A percentile compares a stretch with the other conserved stretches of the same genome.
phyloP scores from a whole-genome alignment of 2,329 filamentous ascomycete genomes.

The Exophiala aquamarina region DNA sequence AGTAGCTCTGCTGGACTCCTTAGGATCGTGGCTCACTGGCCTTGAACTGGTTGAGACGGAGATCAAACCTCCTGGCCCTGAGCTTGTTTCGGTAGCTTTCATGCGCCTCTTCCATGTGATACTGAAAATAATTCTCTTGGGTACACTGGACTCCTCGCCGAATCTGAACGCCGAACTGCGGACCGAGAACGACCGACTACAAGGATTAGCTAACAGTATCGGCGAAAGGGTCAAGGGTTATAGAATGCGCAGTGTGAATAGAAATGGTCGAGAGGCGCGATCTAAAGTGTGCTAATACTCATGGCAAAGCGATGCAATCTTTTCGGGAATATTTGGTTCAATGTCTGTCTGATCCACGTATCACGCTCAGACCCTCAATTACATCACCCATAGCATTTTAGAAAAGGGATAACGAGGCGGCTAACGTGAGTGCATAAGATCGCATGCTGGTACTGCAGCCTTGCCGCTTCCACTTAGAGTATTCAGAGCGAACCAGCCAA shows the following conservation, averaged over 20 bases:
- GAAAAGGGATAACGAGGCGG: no score
- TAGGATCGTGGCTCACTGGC: constrained; percentile 36
- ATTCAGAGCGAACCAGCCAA: constrained; percentile 30
- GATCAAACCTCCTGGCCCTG: constrained; percentile 16
- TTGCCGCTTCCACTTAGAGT: no score
- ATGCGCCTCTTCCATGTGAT: constrained; percentile 37
- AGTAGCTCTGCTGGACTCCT: constrained; percentile 31
- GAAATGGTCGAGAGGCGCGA: constrained; percentile 24
- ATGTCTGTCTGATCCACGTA: no score
- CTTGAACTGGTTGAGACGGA: constrained; percentile 30
- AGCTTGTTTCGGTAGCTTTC: constrained; percentile 37
- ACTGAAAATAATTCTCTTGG: constrained; percentile 38
- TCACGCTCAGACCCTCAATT: no score
- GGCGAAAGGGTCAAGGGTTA: constrained; percentile 36
- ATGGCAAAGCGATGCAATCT: constrained; percentile 10
- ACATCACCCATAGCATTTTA: no score
- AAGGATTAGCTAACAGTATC: constrained; percentile 32
- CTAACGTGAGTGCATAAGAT: no score
- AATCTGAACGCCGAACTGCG: constrained; percentile 31
- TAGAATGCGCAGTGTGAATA: constrained; percentile 28
- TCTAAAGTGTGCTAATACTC: constrained; percentile 7
- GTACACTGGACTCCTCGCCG: constrained; percentile 33
- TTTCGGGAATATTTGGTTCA: no score
- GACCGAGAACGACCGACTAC: constrained; percentile 34
- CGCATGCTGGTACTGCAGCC: no score